Evolutionary conservation across 148 eudicot species (phyloP), one percentile per base, ranked within the genome.

Genomic region (Arctostaphylos glauca): DNA sequence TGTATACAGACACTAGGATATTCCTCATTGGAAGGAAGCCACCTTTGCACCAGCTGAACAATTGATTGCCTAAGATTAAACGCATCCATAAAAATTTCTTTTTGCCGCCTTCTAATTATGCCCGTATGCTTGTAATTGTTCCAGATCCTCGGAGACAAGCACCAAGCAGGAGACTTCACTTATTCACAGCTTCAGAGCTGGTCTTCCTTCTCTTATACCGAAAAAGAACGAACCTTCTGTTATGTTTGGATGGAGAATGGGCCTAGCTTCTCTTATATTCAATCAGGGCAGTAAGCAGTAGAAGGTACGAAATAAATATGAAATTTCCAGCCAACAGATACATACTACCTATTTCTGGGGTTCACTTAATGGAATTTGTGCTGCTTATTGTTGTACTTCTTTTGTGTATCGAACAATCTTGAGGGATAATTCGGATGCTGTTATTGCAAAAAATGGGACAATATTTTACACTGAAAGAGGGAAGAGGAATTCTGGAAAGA

Each of bases 251-350:
- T 89, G 93, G 97, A 91, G 89, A 84, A 71, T 81, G 43, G 89
- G 91, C 54, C 84, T 93, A 7, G 90, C 92, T 53, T 91, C 92
- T n/a, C 88, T 93, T 89, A 76, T 93, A 71, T 88, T 84, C 84
- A 88, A 86, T 76, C 86, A 87, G 81, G 56, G 83, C 50, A 84
- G 81, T 25, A 86, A 83, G 71, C 31, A 5, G 9, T 85, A 71
- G 55, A 80, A 60, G 38, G 23, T 74, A 73, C 0, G 8, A 74
- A 16, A 59, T n/a, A 76, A 49, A 52, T 25, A 54, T 19, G 7
- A 2, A 38, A 31, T 50, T 53, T 13, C 49, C 18, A 44, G 53
- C 70, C 53, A 6, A 44, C 78, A 76, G 31, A 66, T 59, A 2
- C 13, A 66, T 59, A 4, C 6, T 47, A 74, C 79, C 48, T 5